Evolutionary conservation across 495 filamentous ascomycete genomes (phyloP).

Genomic region (Penicillium cosmopolitanum): DNA sequence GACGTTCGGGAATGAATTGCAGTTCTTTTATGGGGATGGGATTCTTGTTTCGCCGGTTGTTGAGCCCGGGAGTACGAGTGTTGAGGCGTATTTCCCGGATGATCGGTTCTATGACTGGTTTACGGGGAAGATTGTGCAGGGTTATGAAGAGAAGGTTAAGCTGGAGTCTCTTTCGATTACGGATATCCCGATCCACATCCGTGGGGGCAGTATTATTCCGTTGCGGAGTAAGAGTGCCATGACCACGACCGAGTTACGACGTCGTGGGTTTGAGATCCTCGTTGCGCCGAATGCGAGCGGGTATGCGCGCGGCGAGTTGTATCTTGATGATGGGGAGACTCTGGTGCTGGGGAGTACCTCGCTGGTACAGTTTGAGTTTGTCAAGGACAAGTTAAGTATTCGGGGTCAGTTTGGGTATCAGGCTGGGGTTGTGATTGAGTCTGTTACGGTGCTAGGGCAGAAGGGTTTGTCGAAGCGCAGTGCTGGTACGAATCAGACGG

Average conservation of each 20-base stretch:
- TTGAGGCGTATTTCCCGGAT: constrained; percentile 73
- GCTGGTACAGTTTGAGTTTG: constrained; percentile 58
- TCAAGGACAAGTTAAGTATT: constrained; percentile 50
- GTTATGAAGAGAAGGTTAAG: constrained; percentile 55
- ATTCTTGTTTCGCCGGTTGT: constrained; percentile 77
- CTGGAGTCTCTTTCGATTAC: constrained; percentile 60
- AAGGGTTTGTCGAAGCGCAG: constrained; percentile 8
- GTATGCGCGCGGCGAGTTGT: constrained; percentile 55
- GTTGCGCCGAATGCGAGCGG: constrained; percentile 61
- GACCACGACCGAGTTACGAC: constrained; percentile 71
- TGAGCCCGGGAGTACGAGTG: constrained; percentile 62
- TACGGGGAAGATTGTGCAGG: constrained; percentile 60
- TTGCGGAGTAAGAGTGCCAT: constrained; percentile 62
- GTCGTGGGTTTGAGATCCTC: constrained; percentile 69
- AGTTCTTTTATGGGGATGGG: constrained; percentile 75
- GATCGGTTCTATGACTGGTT: constrained; percentile 81
- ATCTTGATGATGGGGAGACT: constrained; percentile 65
- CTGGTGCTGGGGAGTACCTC: constrained; percentile 52
- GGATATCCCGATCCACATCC: constrained; percentile 73
- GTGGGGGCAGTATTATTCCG: constrained; percentile 72
- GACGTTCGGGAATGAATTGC: constrained; percentile 61
- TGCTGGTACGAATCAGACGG: neutral
- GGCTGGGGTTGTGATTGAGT: constrained; percentile 42
- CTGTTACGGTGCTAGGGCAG: constrained; percentile 59
- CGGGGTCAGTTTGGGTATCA: constrained; percentile 57